These are phyloP conservation scores for Penicillium ochrochloron DNA, from an alignment of 495 filamentous ascomycete genomes.

Conservation along the genomic window DNA sequence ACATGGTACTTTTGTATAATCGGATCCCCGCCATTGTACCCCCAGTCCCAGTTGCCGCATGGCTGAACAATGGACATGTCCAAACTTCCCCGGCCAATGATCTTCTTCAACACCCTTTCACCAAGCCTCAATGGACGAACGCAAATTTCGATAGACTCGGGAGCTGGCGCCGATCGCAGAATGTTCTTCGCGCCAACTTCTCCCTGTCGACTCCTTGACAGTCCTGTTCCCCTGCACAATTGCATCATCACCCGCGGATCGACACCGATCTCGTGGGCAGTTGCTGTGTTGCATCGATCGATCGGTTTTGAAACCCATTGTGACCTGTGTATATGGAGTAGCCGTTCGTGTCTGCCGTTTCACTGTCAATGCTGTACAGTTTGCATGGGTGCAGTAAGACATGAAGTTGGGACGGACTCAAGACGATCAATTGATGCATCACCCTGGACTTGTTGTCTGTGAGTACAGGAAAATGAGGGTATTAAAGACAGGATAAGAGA, in stretches of 20 bases:
- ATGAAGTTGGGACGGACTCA: slow-evolving; percentile 7
- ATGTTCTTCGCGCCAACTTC: slow-evolving; percentile 18
- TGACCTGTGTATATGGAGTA: slow-evolving; percentile 26
- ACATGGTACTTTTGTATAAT: not conserved
- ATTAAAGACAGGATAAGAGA: slow-evolving; percentile 22
- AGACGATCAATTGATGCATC: slow-evolving; percentile 33
- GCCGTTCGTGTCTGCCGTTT: slow-evolving; percentile 11
- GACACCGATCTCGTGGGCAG: slow-evolving; percentile 25
- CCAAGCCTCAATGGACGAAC: slow-evolving; percentile 13
- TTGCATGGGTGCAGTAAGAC: slow-evolving; percentile 10
- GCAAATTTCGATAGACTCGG: slow-evolving; percentile 31
- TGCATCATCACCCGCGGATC: slow-evolving; percentile 27
- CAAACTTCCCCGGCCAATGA: slow-evolving; percentile 23
- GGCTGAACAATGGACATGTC: slow-evolving; percentile 22
- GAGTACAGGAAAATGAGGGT: slow-evolving; percentile 4
- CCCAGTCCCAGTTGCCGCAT: slow-evolving; percentile 1
- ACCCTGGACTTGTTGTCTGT: slow-evolving; percentile 5
- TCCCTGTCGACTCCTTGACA: slow-evolving; percentile 11
- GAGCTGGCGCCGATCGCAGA: slow-evolving; percentile 25
- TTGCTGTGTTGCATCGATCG: slow-evolving; percentile 28
- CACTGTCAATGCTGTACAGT: slow-evolving; percentile 10
- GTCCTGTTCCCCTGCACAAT: slow-evolving; percentile 22
- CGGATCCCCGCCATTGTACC: not conserved
- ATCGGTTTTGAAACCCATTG: slow-evolving; percentile 22
- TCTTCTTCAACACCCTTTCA: not conserved